Evolutionary conservation across 2,329 filamentous ascomycete species (phyloP), one percentile per base, ranked within the genome.

Genomic region (Aspergillus tamarii): DNA sequence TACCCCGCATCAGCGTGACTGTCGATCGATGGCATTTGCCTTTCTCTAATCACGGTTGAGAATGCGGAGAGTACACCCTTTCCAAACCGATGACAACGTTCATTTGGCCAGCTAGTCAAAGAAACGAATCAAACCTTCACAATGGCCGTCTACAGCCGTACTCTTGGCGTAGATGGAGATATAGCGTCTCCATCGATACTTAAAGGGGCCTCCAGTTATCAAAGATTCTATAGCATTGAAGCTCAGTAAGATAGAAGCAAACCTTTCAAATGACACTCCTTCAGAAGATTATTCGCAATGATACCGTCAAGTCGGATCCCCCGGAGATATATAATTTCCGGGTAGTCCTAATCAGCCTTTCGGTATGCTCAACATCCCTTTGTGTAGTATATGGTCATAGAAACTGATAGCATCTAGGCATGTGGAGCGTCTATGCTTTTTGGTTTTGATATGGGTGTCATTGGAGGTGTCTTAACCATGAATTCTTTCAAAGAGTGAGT

Each of bases 61-160:
- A 8, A 6, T 41, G 39, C 3, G 39, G 39, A 8, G 0, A 23
- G 12, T 21, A 2, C 8, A 21, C 8, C 4, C 7, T 50, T 3
- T 23, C 10, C 7, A 11, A 21, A 46, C 21, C 10, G 23, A 23
- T 23, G 3, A 2, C 2, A 21, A 26, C 10, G 11, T 46, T 46
- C 3, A 14, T 23, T 23, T 10, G 12, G 43, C 21, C 2, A 26
- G 10, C n/a, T 46, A 46, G 21, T 23, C 43, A 46, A 6, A 21
- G 10, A 46, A 46, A 21, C 21, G 10, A 46, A 12, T 4, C 11
- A 19, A 52, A 32, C 14, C 19, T 52, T 32, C 5, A 19, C 48
- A 32, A 52, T 52, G 23, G 14, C 48, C 48, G 48, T 52, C 48
- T 26, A 52, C 48, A 52, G 48, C 48, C 48, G 48, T 52, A 23